Percentiles rank a stretch among this genome's conserved stretches.
Evolutionary conservation across 208 protist genomes (phyloP).

Genomic region (Leishmania gerbilli): DNA sequence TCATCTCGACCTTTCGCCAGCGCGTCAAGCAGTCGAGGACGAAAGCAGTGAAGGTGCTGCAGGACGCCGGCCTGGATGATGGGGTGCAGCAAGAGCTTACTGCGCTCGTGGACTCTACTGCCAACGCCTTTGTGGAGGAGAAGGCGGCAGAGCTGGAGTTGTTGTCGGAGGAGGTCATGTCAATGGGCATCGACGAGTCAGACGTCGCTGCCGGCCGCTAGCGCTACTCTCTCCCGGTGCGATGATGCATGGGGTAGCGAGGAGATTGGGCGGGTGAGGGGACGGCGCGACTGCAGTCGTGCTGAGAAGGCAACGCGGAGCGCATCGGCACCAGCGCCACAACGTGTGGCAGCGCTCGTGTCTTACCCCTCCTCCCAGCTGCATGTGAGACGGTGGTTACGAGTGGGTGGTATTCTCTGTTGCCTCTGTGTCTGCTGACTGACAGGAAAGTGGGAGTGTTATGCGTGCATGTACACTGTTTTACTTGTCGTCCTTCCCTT

Average conservation of each 20-base stretch:
- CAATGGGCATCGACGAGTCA: constrained; percentile 82
- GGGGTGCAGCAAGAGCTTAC: constrained; percentile 57
- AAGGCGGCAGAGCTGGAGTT: constrained; percentile 74
- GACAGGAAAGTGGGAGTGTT: background rate
- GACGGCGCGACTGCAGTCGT: background rate
- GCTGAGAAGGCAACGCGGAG: background rate
- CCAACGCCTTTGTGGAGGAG: constrained; percentile 72
- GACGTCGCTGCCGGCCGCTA: constrained; percentile 34
- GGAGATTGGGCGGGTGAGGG: background rate
- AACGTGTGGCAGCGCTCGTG: background rate
- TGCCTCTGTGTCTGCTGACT: background rate
- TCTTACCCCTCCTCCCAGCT: background rate
- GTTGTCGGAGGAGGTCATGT: constrained; percentile 76
- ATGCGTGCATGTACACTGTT: background rate
- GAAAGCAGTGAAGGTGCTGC: constrained; percentile 61
- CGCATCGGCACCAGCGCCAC: background rate
- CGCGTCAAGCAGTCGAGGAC: constrained; percentile 64
- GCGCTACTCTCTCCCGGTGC: background rate
- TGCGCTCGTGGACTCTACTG: constrained; percentile 52
- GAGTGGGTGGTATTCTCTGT: background rate
- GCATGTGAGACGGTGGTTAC: background rate
- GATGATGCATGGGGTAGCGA: background rate
- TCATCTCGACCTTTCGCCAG: constrained; percentile 52
- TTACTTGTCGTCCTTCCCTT: background rate
- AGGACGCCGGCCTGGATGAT: constrained; percentile 69